A percentile compares a stretch with the other conserved stretches of the same genome.
phyloP scores from a whole-genome alignment of 73 alveolate genomes.

The Paramecium sexaurelia region DNA sequence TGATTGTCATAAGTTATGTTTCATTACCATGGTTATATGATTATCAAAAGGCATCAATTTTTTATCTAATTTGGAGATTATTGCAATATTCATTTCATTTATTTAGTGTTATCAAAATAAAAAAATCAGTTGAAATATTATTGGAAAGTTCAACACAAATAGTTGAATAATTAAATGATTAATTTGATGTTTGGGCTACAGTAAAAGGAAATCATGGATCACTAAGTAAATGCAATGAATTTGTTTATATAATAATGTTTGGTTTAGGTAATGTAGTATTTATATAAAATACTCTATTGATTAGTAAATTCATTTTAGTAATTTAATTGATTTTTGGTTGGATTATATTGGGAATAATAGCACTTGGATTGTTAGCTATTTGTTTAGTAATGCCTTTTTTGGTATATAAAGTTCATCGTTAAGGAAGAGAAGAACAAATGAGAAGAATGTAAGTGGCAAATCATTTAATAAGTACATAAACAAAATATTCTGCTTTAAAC shows the following conservation, averaged over 20 bases:
- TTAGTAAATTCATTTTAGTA: neutral
- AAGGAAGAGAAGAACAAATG: neutral
- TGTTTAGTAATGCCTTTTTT: neutral
- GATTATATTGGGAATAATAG: neutral
- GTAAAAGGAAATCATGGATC: neutral
- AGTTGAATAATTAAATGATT: neutral
- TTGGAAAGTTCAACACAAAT: neutral
- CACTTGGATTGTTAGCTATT: neutral
- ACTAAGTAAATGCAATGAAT: neutral
- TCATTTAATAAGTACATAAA: neutral
- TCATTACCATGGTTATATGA: constrained; percentile 16
- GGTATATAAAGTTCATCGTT: neutral
- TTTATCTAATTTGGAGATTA: neutral
- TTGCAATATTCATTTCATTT: constrained; percentile 16
- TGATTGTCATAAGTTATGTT: neutral
- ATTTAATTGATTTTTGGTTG: constrained; percentile 15
- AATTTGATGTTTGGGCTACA: constrained; percentile 24
- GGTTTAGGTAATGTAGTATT: constrained; percentile 18
- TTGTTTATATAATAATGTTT: constrained; percentile 22
- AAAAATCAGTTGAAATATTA: neutral
- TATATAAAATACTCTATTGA: neutral
- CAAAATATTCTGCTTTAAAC: neutral
- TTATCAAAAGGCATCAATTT: neutral
- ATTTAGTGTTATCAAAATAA: neutral
- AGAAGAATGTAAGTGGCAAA: neutral